Percentiles rank a stretch among this genome's conserved stretches.
Conservation (phyloP, 306 rosid genomes). For the Vigna hirtella region DNA sequence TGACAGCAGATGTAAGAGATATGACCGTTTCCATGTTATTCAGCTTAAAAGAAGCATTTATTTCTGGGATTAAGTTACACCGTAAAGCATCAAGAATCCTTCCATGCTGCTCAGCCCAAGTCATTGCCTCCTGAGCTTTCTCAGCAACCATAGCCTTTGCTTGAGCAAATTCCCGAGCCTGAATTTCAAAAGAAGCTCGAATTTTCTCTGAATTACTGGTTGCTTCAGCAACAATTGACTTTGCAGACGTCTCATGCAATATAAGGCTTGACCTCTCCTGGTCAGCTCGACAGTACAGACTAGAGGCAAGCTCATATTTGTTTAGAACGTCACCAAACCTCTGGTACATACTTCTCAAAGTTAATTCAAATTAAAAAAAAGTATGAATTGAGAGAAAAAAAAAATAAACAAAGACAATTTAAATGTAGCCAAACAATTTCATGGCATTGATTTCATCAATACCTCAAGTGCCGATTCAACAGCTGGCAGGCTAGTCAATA, state of each 20-base stretch:
- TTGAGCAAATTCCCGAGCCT: slow-evolving; percentile 86
- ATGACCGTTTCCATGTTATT: slow-evolving; percentile 66
- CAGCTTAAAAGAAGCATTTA: slow-evolving; percentile 58
- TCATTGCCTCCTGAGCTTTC: slow-evolving; percentile 92
- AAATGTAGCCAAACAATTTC: slow-evolving; percentile 25
- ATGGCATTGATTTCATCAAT: slow-evolving; percentile 33
- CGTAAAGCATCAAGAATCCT: slow-evolving; percentile 86
- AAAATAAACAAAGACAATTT: slow-evolving; percentile 12
- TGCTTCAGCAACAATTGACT: slow-evolving; percentile 89
- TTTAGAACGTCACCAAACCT: slow-evolving; percentile 77
- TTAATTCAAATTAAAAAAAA: slow-evolving; percentile 38
- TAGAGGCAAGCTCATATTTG: slow-evolving; percentile 73
- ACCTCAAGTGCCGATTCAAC: slow-evolving; percentile 97
- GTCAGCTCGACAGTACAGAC: slow-evolving; percentile 77
- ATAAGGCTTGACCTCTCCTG: slow-evolving; percentile 81
- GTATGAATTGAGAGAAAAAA: slow-evolving; percentile 21
- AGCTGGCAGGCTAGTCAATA: slow-evolving; percentile 81
- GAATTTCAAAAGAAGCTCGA: slow-evolving; percentile 77
- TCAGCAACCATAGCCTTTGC: slow-evolving; percentile 78
- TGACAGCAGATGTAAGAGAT: slow-evolving; percentile 90
- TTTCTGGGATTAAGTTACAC: slow-evolving; percentile 73
- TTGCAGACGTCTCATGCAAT: slow-evolving; percentile 83
- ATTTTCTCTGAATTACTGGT: slow-evolving; percentile 73
- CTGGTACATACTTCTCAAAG: slow-evolving; percentile 60
- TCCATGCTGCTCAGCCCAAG: slow-evolving; percentile 96